Evolutionary conservation across 1,139 yeast species (phyloP), one percentile per base, ranked within the genome.

Genomic region (Saccharomyces hybrid): DNA sequence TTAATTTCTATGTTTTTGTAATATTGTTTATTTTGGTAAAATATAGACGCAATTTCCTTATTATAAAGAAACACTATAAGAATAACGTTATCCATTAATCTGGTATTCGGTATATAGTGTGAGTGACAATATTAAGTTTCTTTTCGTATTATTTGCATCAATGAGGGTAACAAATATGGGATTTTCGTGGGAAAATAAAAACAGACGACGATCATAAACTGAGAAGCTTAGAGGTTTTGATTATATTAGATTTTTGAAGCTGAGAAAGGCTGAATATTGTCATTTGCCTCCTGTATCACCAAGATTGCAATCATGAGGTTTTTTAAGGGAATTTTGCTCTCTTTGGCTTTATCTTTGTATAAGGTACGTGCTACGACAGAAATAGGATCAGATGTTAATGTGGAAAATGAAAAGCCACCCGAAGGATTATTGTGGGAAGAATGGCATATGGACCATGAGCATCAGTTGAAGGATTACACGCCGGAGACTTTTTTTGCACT

Each of bases 381-480:
- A 38, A 4, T 38, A 16, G 44, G 44, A 38, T 38, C 61, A 1
- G 56, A 59, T 6, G 56, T 66, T 8, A 66, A 68, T 51, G 59
- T 62, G 26, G 71, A 67, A 51, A 56, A 38, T n/a, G 75, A 72
- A 51, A 55, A 56, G 27, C 76, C 73, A 48, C 88, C 88, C 2
- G 71, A 71, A 29, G 82, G 80, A 0, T 53, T 79, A 51, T 67
- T 76, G n/a, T 87, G 95, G 95, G 88, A 84, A 63, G 79, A 79
- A 61, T 85, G 91, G 88, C 98, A 91, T 71, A 91, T 91, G 98
- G 75, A 79, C 59, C 84, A 83, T 62, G 99, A 91, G 70, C 98
- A 91, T 71, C 84, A 82, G 20, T 61, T 88, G 56, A 89, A 86
- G 57, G 76, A 77, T 46, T 90, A 82, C 63, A 95, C 88, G 58